phyloP scores from a whole-genome alignment of 805 yeast species.

The Alloascoidea hylecoeti region DNA sequence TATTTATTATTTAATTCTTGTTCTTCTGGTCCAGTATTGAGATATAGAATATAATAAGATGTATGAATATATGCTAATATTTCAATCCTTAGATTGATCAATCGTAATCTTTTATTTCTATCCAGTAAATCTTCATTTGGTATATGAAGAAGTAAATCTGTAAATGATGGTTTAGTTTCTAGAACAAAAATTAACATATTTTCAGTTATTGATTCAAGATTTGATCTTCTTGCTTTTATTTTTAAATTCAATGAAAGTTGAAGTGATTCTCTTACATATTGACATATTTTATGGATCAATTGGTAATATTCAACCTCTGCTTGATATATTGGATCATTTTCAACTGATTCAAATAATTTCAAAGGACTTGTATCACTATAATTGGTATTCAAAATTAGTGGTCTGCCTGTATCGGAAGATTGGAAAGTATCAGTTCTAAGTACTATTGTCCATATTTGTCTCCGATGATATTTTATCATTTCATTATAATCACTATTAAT shows the following conservation, averaged over 20 bases:
- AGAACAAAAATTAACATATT: no score
- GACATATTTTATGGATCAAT: neutral
- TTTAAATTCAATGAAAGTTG: neutral
- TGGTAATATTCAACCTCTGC: neutral
- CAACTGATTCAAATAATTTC: neutral
- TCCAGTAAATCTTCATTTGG: no score
- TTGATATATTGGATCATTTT: constrained; percentile 1
- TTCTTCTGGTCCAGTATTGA: neutral
- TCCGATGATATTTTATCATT: neutral
- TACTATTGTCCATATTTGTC: neutral
- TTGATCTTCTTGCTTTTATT: neutral
- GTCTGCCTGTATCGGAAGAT: neutral
- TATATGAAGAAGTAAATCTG: no score
- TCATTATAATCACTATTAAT: no score
- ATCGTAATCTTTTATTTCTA: no score
- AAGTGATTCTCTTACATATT: neutral
- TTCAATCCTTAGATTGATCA: neutral
- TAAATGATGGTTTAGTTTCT: no score
- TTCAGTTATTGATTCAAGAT: neutral
- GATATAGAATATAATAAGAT: neutral
- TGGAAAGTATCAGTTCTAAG: neutral
- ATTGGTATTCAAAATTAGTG: neutral
- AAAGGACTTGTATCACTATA: neutral
- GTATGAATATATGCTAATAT: neutral
- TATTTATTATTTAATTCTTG: neutral